Evolutionary conservation across 2,329 filamentous ascomycete species (phyloP).

Genomic region (Colletotrichum karsti): DNA sequence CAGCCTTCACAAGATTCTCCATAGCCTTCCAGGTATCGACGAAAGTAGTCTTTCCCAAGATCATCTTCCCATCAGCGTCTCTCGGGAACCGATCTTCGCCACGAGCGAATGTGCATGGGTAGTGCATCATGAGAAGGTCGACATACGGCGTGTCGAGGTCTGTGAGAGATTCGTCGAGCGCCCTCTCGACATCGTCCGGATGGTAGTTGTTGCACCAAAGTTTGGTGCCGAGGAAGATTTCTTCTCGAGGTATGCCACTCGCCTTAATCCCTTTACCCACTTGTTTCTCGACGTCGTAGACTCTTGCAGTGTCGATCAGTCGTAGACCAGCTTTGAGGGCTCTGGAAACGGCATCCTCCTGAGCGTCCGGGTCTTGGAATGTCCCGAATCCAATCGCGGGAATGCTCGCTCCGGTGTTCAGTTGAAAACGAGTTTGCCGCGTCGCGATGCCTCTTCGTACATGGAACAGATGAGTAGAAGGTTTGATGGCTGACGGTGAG

Average conservation of each 20-base stretch:
- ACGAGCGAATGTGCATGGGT: constrained; percentile 35
- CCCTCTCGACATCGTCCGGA: constrained; percentile 34
- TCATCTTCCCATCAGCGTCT: constrained; percentile 31
- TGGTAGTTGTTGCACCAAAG: constrained; percentile 40
- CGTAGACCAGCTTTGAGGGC: constrained; percentile 42
- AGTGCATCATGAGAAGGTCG: constrained; percentile 40
- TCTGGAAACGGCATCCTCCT: constrained; percentile 33
- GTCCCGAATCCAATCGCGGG: constrained; percentile 41
- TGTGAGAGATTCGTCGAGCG: constrained; percentile 35
- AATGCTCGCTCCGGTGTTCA: constrained; percentile 36
- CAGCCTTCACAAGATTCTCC: constrained; percentile 36
- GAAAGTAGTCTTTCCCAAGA: constrained; percentile 32
- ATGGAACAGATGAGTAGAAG: too few species aligned
- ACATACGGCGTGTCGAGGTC: constrained; percentile 39
- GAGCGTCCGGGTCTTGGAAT: constrained; percentile 38
- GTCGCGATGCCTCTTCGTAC: too few species aligned
- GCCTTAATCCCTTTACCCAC: constrained; percentile 35
- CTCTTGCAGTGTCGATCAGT: constrained; percentile 43
- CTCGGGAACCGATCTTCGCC: constrained; percentile 29
- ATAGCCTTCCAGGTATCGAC: constrained; percentile 41
- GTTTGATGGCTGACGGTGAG: too few species aligned
- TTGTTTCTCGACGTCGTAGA: constrained; percentile 32
- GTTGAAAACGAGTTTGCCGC: background rate
- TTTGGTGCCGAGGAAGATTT: constrained; percentile 40
- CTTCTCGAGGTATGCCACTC: constrained; percentile 35